Evolutionary conservation across 257 asterid species (phyloP), one percentile per base, ranked within the genome.

Genomic region (Gentiana straminea): DNA sequence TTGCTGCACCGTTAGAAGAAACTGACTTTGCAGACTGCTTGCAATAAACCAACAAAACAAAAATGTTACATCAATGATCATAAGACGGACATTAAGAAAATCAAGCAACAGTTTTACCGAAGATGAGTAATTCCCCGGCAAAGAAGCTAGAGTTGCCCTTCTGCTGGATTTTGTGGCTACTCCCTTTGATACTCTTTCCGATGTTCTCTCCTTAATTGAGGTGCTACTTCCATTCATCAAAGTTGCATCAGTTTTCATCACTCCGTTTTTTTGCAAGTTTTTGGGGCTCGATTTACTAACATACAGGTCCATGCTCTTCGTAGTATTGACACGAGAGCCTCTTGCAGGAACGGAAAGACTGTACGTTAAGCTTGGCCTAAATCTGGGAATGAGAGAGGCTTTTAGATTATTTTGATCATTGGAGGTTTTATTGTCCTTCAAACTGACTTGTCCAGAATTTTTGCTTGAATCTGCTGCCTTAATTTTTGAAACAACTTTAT

Each of bases 321-420:
- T 77, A 5, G 80, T 68, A 66, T 88, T 86, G 1, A 79, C 55
- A 52, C 69, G 72, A 52, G 75, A 75, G 49, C 79, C 79, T 59
- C 58, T 69, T 9, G 76, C 57, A 35, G 89, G 95, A 47, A 86
- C 80, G 0, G 95, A 86, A 2, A 81, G 74, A 47, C 89, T 83
- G 72, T 83, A 87, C 0, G 68, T 67, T 70, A 80, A 59, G 66
- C 77, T 77, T 7, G 77, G 74, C 62, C 70, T 74, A 0, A 67
- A 64, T 8, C 74, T 71, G 32, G 75, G 80, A 56, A 79, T 79
- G 44, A 81, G 68, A 69, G 60, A 83, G 49, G 68, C 73, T 66
- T 62, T 77, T 5, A 75, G 66, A 55, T 60, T 74, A 4, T 72
- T 62, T 53, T 68, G 72, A 63, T 69, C 78, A 63, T 70, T 79